These are phyloP conservation scores for Phytopythium delawarense DNA, from an alignment of 352 stramenopile species.

Conservation along the genomic window DNA sequence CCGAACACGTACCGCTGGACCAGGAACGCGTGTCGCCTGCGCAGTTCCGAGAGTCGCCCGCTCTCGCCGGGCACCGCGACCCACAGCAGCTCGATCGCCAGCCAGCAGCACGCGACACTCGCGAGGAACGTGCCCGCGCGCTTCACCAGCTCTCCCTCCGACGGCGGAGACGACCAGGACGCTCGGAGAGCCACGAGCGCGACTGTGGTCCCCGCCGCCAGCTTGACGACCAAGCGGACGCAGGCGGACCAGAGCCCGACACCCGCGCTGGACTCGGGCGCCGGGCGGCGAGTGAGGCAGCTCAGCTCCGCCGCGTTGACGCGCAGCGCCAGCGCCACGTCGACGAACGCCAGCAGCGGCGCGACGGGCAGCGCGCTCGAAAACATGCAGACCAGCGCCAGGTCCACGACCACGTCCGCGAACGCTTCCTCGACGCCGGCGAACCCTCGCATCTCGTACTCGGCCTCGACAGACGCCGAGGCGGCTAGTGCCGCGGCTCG, in stretches of 20 bases:
- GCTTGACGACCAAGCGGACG: slow-evolving; percentile 24
- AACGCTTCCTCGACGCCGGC: slow-evolving; percentile 35
- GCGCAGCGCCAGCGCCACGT: slow-evolving; percentile 34
- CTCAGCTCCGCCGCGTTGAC: slow-evolving; percentile 43
- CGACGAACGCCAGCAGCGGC: slow-evolving; percentile 34
- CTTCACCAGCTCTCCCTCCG: slow-evolving; percentile 20
- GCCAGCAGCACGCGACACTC: slow-evolving; percentile 21
- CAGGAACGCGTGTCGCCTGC: slow-evolving; percentile 34
- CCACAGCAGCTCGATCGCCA: slow-evolving; percentile 32
- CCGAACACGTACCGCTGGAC: slow-evolving; percentile 43
- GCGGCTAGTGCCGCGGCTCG: background rate
- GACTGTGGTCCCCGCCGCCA: slow-evolving; percentile 24
- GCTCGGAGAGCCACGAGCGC: slow-evolving; percentile 8
- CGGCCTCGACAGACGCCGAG: slow-evolving; percentile 9
- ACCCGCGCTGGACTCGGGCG: slow-evolving; percentile 20
- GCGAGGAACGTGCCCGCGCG: slow-evolving; percentile 33
- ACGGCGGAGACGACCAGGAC: background rate
- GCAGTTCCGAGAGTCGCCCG: slow-evolving; percentile 13
- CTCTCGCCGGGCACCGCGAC: slow-evolving; percentile 29
- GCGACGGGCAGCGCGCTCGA: slow-evolving; percentile 33
- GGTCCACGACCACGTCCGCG: slow-evolving; percentile 31
- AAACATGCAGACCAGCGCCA: slow-evolving; percentile 44
- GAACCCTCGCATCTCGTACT: slow-evolving; percentile 17
- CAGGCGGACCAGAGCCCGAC: slow-evolving; percentile 29
- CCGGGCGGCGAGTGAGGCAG: slow-evolving; percentile 31